These are phyloP conservation scores for Clarireedia monteithiana DNA, from an alignment of 2,329 filamentous ascomycete species.

Conservation along the genomic window DNA sequence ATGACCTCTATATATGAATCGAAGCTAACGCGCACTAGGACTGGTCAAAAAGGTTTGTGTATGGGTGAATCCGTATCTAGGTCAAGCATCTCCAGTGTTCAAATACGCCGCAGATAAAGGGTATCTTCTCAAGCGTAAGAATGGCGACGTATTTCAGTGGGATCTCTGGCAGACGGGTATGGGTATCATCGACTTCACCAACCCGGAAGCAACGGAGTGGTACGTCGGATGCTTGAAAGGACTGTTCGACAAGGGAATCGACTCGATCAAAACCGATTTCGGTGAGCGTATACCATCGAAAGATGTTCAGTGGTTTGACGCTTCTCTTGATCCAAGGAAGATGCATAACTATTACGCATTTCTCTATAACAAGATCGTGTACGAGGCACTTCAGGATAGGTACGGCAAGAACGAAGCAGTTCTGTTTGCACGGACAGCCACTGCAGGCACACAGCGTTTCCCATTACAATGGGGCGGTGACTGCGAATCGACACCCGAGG, in stretches of 20 bases:
- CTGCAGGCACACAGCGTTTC: conserved; percentile 51
- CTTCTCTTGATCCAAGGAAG: conserved; percentile 39
- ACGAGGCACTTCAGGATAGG: conserved; percentile 41
- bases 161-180: conserved; percentile 58
- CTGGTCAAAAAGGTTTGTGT: conserved; percentile 40
- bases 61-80: conserved; percentile 57
- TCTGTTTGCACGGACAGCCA: conserved; percentile 51
- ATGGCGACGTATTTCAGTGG: conserved; percentile 56
- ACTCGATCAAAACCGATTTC: conserved; percentile 57
- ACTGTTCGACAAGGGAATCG: conserved; percentile 51
- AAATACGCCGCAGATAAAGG: conserved; percentile 46
- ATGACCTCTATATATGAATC: not conserved
- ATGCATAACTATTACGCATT: conserved; percentile 61
- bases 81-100: conserved; percentile 52
- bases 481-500: conserved; percentile 54
- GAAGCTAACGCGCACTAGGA: conserved; percentile 27
- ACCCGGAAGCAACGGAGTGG: conserved; percentile 50
- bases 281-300: conserved; percentile 51
- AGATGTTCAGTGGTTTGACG: conserved; percentile 46
- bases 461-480: conserved; percentile 56
- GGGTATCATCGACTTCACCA: conserved; percentile 56
- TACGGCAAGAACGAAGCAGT: conserved; percentile 44
- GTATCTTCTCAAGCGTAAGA: conserved; percentile 50
- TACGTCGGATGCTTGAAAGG: conserved; percentile 43
- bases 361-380: conserved; percentile 53